phyloP scores from a whole-genome alignment of 805 yeast genomes.

The Sugiyamaella valdiviana region DNA sequence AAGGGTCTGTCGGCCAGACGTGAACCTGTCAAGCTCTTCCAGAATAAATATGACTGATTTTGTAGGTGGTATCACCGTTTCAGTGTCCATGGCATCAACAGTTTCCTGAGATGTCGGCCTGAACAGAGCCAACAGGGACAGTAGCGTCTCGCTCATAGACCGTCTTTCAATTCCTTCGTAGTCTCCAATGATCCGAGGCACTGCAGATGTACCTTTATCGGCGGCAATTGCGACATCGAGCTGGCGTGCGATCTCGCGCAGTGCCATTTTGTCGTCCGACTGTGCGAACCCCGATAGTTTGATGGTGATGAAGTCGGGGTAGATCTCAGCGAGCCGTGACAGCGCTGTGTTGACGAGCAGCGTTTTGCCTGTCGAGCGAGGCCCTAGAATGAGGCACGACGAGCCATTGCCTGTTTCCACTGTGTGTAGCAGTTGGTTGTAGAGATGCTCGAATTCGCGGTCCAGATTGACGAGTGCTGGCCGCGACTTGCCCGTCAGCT shows the following conservation, averaged over 20 bases:
- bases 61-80: background rate
- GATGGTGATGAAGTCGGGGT: slow-evolving; percentile 50
- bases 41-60: slow-evolving; percentile 64
- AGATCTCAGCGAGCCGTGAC: slow-evolving; percentile 37
- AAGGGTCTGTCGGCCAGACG: slow-evolving; percentile 70
- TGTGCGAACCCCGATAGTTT: slow-evolving; percentile 66
- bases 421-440: slow-evolving; percentile 26
- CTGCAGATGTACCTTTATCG: slow-evolving; percentile 23
- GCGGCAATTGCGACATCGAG: slow-evolving; percentile 41
- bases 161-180: slow-evolving; percentile 25
- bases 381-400: slow-evolving; percentile 74
- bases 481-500: background rate
- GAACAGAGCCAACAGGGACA: slow-evolving; percentile 25
- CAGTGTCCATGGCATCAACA: slow-evolving; percentile 27
- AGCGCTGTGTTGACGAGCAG: slow-evolving; percentile 55
- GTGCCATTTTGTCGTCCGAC: slow-evolving; percentile 67
- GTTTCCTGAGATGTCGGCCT: slow-evolving; percentile 8
- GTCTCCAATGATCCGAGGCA: slow-evolving; percentile 17
- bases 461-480: background rate
- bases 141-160: slow-evolving; percentile 27
- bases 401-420: slow-evolving; percentile 67
- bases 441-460: background rate
- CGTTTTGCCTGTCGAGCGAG: slow-evolving; percentile 73
- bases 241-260: slow-evolving; percentile 81
- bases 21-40: slow-evolving; percentile 80